Evolutionary conservation across 208 protist genomes (phyloP).

Genomic region (Leishmania lainsoni): DNA sequence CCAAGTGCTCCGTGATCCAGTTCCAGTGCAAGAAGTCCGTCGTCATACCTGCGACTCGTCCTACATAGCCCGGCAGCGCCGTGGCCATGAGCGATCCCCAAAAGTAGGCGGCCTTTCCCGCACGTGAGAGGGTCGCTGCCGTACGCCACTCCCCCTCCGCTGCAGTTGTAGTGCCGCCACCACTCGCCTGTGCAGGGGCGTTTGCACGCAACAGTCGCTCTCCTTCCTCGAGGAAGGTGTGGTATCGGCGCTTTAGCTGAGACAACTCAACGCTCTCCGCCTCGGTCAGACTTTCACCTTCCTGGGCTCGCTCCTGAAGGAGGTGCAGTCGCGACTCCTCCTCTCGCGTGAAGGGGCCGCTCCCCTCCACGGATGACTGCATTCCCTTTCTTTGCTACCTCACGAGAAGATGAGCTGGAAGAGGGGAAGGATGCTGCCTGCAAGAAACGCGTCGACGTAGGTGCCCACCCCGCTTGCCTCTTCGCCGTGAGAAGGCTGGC

Average conservation of each 20-base stretch:
- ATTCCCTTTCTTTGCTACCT: not conserved
- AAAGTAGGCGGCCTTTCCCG: constrained; percentile 77
- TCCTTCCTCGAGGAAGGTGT: constrained; percentile 61
- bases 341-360: constrained; percentile 46
- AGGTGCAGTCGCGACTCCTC: constrained; percentile 51
- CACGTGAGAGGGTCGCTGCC: constrained; percentile 39
- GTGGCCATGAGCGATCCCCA: constrained; percentile 84
- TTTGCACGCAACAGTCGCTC: constrained; percentile 40
- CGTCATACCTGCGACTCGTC: constrained; percentile 69
- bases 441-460: not conserved
- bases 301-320: constrained; percentile 30
- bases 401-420: not conserved
- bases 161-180: constrained; percentile 1
- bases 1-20: constrained; percentile 67
- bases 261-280: constrained; percentile 51
- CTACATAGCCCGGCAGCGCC: constrained; percentile 78
- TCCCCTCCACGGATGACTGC: not conserved
- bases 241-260: constrained; percentile 46
- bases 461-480: not conserved
- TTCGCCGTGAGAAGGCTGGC: not conserved
- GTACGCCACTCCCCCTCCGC: constrained; percentile 10
- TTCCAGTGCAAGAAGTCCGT: constrained; percentile 87
- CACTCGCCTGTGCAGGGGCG: not conserved
- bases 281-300: constrained; percentile 28
- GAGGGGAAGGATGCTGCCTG: not conserved